Evolutionary conservation across 2,329 filamentous ascomycete genomes (phyloP).

Genomic region (Ophiosphaerella narmari): DNA sequence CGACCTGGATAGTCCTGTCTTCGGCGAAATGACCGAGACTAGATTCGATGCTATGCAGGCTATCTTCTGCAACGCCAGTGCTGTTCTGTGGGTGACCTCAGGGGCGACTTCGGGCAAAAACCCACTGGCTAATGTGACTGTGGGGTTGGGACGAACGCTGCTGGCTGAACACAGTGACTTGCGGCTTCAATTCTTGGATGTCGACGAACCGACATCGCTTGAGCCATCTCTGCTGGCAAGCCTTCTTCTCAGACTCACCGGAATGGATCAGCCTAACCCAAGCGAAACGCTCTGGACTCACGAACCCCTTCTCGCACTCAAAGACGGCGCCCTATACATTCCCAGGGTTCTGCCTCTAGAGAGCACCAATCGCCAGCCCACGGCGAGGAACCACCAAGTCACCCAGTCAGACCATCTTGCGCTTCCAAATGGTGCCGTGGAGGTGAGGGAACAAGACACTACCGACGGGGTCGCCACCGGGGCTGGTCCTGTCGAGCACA

Average conservation of each 20-base stretch:
- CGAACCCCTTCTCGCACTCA: constrained; percentile 4
- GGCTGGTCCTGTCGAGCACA: background rate
- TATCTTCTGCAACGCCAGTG: constrained; percentile 8
- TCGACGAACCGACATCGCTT: background rate
- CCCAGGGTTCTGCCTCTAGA: constrained; percentile 6
- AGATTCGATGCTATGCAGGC: constrained; percentile 14
- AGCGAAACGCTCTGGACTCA: constrained; percentile 5
- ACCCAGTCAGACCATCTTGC: no score
- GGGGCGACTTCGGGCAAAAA: background rate
- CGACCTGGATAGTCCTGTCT: constrained; percentile 27
- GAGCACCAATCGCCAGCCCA: background rate
- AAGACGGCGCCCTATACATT: constrained; percentile 7
- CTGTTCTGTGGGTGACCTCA: background rate
- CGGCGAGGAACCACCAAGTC: no score
- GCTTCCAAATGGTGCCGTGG: no score
- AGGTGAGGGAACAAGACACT: no score
- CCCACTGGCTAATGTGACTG: background rate
- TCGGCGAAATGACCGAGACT: constrained; percentile 16
- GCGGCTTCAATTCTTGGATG: constrained; percentile 10
- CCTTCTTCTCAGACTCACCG: constrained; percentile 5
- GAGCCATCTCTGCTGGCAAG: constrained; percentile 1
- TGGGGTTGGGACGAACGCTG: constrained; percentile 9
- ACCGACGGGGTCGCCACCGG: no score
- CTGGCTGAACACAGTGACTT: constrained; percentile 3
- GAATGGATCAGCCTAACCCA: background rate